These are phyloP conservation scores for Sequoia sempervirens DNA, from an alignment of 75 land plant species.

Conservation along the genomic window DNA sequence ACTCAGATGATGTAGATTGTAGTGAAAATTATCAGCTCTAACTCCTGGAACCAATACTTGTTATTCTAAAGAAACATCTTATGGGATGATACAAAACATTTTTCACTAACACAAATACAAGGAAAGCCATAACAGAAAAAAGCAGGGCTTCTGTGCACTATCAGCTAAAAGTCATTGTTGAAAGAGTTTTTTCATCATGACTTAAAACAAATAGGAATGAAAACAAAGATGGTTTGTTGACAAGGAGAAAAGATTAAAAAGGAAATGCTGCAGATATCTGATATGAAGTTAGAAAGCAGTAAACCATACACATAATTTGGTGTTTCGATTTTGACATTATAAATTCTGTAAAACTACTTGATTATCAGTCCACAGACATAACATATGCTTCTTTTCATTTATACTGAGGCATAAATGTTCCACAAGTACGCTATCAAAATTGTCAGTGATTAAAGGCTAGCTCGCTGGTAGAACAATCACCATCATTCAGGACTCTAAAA, in stretches of 20 bases:
- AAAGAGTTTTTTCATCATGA: neutral
- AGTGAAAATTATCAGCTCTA: neutral
- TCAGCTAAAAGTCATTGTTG: neutral
- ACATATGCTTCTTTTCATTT: neutral
- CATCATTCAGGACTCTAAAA: neutral
- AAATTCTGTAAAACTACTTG: neutral
- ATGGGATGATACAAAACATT: neutral
- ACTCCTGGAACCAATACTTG: neutral
- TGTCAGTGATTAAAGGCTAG: neutral
- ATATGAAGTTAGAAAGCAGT: neutral
- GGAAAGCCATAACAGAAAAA: neutral
- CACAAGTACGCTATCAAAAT: neutral
- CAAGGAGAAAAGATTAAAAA: neutral
- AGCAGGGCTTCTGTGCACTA: neutral
- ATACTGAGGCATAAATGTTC: neutral
- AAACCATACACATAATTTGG: neutral
- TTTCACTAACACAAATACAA: neutral
- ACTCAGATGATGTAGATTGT: neutral
- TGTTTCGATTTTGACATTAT: neutral
- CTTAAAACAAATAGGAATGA: neutral
- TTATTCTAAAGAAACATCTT: neutral
- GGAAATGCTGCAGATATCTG: neutral
- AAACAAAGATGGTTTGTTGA: neutral
- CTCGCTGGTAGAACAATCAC: neutral
- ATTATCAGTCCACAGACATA: neutral